Percentiles rank a stretch among this genome's conserved stretches.
Evolutionary conservation across 2,329 filamentous ascomycete species (phyloP).

Genomic region (Dactylellina cionopaga): DNA sequence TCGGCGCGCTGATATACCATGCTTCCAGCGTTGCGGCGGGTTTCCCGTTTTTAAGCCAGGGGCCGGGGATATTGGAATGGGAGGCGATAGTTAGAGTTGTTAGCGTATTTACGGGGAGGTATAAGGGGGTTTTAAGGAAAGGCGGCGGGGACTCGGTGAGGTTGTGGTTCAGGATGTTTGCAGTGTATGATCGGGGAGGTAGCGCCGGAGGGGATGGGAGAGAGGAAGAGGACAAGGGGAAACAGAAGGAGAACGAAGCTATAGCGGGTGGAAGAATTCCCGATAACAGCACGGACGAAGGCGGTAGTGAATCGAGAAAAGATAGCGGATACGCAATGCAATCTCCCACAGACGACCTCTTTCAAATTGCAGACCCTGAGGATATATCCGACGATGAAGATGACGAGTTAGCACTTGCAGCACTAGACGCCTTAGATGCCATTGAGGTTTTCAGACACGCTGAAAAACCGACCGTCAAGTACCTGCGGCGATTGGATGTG

Average conservation of each 20-base stretch:
- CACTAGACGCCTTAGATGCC: constrained; percentile 74
- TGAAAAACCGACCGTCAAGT: constrained; percentile 66
- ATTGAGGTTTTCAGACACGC: constrained; percentile 70
- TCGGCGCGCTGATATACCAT: constrained; percentile 75
- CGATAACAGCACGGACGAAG: constrained; percentile 62
- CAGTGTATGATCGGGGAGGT: constrained; percentile 74
- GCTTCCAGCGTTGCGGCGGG: constrained; percentile 77
- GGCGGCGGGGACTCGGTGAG: constrained; percentile 66
- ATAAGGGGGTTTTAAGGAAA: constrained; percentile 68
- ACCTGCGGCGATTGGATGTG: constrained; percentile 73
- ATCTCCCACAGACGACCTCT: constrained; percentile 52
- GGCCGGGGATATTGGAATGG: constrained; percentile 74
- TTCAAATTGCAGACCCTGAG: constrained; percentile 63
- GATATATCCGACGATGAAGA: constrained; percentile 62
- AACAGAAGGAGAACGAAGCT: neutral
- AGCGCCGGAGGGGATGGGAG: constrained; percentile 1
- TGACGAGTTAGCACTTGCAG: constrained; percentile 74
- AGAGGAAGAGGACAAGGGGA: constrained; percentile 9
- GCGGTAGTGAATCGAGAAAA: constrained; percentile 53
- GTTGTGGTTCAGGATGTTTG: constrained; percentile 76
- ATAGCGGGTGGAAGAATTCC: constrained; percentile 49
- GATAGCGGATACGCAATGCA: constrained; percentile 3
- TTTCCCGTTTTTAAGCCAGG: constrained; percentile 75
- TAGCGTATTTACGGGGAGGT: constrained; percentile 76
- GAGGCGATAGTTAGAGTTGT: constrained; percentile 78